phyloP scores from a whole-genome alignment of 2,329 filamentous ascomycete genomes.

The Neoarthrinium moseri region DNA sequence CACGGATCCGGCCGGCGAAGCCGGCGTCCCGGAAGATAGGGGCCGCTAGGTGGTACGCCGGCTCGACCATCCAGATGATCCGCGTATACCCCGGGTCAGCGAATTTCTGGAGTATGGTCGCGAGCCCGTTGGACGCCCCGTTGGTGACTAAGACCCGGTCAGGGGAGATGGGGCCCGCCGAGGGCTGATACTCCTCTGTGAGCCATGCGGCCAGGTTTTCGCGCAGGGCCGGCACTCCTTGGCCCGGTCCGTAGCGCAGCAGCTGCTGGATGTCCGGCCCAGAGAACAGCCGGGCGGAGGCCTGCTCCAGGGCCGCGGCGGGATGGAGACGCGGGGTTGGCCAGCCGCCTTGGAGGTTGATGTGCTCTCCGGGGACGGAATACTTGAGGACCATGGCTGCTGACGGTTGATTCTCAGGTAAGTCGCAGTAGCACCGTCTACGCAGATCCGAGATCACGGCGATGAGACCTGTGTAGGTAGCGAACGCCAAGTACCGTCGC shows the following conservation, averaged over 20 bases:
- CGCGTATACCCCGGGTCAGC: conserved; percentile 2
- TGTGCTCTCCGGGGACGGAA: not conserved
- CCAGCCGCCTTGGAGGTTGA: conserved; percentile 2
- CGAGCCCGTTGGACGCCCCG: conserved; percentile 4
- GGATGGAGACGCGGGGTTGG: conserved; percentile 4
- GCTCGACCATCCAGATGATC: conserved; percentile 9
- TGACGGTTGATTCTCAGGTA: too few relatives aligned
- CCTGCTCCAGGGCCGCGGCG: not conserved
- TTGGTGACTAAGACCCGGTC: conserved; percentile 5
- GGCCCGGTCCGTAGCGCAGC: not conserved
- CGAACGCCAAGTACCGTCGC: too few relatives aligned
- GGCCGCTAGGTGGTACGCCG: conserved; percentile 4
- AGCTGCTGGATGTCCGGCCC: not conserved
- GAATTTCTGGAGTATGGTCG: conserved; percentile 2
- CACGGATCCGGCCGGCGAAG: conserved; percentile 1
- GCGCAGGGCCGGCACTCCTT: not conserved
- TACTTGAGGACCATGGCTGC: conserved; percentile 4
- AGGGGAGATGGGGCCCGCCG: not conserved
- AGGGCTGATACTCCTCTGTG: not conserved
- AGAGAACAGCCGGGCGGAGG: not conserved
- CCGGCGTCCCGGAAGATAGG: conserved; percentile 8
- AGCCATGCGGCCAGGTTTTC: not conserved
- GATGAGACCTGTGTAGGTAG: too few relatives aligned
- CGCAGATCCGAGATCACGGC: too few relatives aligned
- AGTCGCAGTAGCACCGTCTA: too few relatives aligned